These are phyloP conservation scores for Talaromyces albobiverticillius DNA, from an alignment of 2,329 filamentous ascomycete species.

Conservation along the genomic window DNA sequence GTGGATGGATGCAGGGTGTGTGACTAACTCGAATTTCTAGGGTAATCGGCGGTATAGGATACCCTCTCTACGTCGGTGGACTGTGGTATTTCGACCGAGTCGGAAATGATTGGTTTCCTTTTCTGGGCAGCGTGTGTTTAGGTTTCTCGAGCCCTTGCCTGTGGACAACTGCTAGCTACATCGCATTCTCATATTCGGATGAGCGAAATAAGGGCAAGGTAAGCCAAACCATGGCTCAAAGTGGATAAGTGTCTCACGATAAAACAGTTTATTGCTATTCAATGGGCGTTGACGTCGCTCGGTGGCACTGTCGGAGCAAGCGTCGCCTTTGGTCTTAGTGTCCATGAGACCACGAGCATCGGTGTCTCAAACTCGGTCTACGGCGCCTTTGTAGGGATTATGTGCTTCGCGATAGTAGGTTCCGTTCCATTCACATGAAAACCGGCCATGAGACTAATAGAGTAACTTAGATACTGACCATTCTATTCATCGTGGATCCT, in stretches of 20 bases:
- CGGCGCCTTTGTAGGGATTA: neutral
- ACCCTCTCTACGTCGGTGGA: conserved; percentile 20
- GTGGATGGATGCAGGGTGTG: neutral
- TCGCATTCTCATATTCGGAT: conserved; percentile 18
- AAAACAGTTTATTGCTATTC: conserved; percentile 18
- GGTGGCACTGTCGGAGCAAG: conserved; percentile 18
- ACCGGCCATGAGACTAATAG: neutral
- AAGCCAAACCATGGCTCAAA: conserved; percentile 4
- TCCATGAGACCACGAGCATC: conserved; percentile 15
- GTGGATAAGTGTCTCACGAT: neutral
- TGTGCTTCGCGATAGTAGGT: neutral
- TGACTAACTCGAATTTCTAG: neutral
- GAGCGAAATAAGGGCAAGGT: conserved; percentile 17
- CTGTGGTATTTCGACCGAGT: conserved; percentile 22
- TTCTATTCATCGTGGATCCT: conserved; percentile 14
- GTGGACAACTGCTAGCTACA: conserved; percentile 18
- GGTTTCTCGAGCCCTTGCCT: conserved; percentile 17
- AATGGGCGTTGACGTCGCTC: conserved; percentile 18
- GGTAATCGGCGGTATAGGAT: conserved; percentile 18
- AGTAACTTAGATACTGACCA: neutral
- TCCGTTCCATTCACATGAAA: neutral
- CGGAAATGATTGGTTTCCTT: conserved; percentile 19
- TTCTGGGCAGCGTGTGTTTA: conserved; percentile 14
- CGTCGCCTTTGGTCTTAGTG: conserved; percentile 21
- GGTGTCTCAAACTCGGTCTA: conserved; percentile 17